A percentile compares a stretch with the other conserved stretches of the same genome.
Conservation (phyloP, 2,329 filamentous ascomycete genomes). For the Ambrosiella beaveri region DNA sequence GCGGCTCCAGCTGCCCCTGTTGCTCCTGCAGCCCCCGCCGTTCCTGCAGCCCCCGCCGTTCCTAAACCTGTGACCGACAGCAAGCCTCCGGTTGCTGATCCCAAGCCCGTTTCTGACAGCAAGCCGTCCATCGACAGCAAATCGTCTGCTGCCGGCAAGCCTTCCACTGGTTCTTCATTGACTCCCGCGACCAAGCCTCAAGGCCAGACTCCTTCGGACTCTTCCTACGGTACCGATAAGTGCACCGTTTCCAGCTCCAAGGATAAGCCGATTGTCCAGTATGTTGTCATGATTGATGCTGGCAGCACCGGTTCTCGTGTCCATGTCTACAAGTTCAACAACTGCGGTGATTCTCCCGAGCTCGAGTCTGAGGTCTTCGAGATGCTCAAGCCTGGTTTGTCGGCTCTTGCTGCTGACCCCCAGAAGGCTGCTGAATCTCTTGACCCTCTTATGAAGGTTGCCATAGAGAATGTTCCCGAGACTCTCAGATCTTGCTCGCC, state of each 20-base stretch:
- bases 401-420: conserved; percentile 72
- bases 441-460: conserved; percentile 72
- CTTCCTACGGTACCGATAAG: conserved; percentile 48
- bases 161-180: conserved; percentile 1
- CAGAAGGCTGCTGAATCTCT: conserved; percentile 78
- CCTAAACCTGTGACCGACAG: conserved; percentile 7
- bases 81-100: neutral
- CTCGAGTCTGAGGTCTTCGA: conserved; percentile 85
- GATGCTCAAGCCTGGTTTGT: conserved; percentile 80
- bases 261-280: conserved; percentile 88
- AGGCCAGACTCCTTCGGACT: conserved; percentile 40
- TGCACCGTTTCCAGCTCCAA: conserved; percentile 73
- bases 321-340: conserved; percentile 94
- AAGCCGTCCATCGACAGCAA: conserved; percentile 7
- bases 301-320: conserved; percentile 96
- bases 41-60: conserved; percentile 3
- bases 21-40: neutral
- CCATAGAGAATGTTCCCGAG: conserved; percentile 69
- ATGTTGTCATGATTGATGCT: conserved; percentile 96
- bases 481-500: conserved; percentile 83
- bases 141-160: conserved; percentile 4
- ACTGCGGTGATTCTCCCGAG: conserved; percentile 86
- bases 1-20: conserved; percentile 11
- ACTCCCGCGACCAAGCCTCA: conserved; percentile 9
- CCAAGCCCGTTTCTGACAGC: conserved; percentile 8